Percentiles rank a stretch among this genome's conserved stretches.
Evolutionary conservation across 164 flowering plant genomes (phyloP).

Genomic region (Dillenia turbinata): DNA sequence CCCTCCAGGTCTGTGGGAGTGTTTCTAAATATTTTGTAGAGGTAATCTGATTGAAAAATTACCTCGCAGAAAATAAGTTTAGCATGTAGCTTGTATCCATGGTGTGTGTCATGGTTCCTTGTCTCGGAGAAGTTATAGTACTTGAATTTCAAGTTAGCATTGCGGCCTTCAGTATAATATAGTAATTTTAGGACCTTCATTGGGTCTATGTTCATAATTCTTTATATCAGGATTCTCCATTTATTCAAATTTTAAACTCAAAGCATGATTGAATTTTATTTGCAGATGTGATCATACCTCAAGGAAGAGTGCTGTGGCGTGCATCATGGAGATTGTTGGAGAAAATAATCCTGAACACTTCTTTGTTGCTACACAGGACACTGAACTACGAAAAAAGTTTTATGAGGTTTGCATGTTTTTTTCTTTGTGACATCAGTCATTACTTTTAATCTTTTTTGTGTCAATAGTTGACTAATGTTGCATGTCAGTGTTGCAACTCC

Average conservation of each 20-base stretch:
- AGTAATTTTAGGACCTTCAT: background rate
- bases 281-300: conserved; percentile 79
- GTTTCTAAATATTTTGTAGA: no score
- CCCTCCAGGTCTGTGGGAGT: no score
- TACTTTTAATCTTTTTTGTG: no score
- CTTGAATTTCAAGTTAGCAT: no score
- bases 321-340: conserved; percentile 67
- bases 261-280: conserved; percentile 4
- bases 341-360: conserved; percentile 77
- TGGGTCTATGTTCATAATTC: background rate
- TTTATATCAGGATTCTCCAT: background rate
- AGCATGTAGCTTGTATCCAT: no score
- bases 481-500: no score
- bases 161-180: background rate
- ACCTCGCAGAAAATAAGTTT: no score
- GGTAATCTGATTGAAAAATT: no score
- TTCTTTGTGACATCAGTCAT: no score
- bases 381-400: conserved; percentile 52
- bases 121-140: no score
- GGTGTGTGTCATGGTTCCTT: no score
- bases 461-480: no score
- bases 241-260: background rate
- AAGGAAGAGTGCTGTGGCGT: conserved; percentile 51
- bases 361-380: conserved; percentile 82
- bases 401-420: conserved; percentile 45